Evolutionary conservation across 2,329 filamentous ascomycete genomes (phyloP).

Genomic region (Alternaria viburni): DNA sequence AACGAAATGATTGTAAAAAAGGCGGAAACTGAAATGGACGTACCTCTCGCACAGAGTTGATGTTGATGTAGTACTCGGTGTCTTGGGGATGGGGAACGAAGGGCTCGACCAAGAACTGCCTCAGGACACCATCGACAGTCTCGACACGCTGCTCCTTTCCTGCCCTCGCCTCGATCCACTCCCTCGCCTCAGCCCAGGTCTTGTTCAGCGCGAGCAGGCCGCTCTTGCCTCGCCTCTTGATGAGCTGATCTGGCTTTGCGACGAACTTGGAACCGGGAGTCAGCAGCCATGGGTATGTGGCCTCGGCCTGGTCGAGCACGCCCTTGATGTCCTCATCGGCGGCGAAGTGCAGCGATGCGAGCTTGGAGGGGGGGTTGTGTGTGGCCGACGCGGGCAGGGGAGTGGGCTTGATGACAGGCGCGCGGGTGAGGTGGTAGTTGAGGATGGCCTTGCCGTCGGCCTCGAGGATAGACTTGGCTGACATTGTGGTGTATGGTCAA

Average conservation of each 20-base stretch:
- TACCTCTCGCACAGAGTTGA: conserved; percentile 99
- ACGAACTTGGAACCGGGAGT: conserved; percentile 86
- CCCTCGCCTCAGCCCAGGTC: conserved; percentile 90
- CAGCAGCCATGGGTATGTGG: conserved; percentile 95
- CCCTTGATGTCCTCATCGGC: conserved; percentile 82
- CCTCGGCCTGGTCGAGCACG: conserved; percentile 93
- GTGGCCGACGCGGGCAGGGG: conserved; percentile 82
- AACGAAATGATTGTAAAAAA: conserved; percentile 15
- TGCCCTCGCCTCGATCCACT: conserved; percentile 91
- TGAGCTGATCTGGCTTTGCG: conserved; percentile 98
- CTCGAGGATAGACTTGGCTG: conserved; percentile 96
- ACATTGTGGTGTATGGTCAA: conserved; percentile 65
- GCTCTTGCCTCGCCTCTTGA: conserved; percentile 99
- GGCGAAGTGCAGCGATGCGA: conserved; percentile 91
- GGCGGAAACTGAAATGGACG: conserved; percentile 55
- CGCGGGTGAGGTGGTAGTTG: conserved; percentile 99
- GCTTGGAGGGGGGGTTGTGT: conserved; percentile 91
- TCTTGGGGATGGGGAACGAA: conserved; percentile 95
- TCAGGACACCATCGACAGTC: conserved; percentile 83
- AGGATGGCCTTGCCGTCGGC: conserved; percentile 99
- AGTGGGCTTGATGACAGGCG: conserved; percentile 96
- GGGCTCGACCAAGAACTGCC: conserved; percentile 97
- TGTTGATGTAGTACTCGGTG: conserved; percentile 99
- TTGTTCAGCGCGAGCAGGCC: conserved; percentile 96
- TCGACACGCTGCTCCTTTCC: conserved; percentile 94